Evolutionary conservation across 2,329 filamentous ascomycete species (phyloP).

Genomic region (Thelonectria discophora): DNA sequence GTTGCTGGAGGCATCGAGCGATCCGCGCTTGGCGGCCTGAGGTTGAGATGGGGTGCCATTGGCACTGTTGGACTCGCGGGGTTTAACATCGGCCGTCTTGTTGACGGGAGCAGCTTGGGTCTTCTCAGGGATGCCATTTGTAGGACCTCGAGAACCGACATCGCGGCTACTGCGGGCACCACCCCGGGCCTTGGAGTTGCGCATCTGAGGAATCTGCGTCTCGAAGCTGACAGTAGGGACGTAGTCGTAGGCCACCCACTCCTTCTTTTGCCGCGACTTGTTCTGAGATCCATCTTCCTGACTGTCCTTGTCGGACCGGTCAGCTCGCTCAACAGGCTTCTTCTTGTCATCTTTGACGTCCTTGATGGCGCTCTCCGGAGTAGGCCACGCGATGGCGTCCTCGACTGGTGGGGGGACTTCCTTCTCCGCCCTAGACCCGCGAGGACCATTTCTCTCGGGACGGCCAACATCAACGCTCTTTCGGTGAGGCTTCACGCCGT

Average conservation of each 20-base stretch:
- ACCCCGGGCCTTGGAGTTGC: conserved; percentile 60
- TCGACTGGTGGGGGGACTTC: conserved; percentile 69
- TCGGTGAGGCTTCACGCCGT: conserved; percentile 53
- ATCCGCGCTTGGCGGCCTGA: conserved; percentile 55
- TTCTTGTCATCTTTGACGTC: conserved; percentile 78
- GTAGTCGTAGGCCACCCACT: conserved; percentile 86
- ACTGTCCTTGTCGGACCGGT: conserved; percentile 70
- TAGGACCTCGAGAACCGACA: conserved; percentile 50
- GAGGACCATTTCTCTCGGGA: conserved; percentile 54
- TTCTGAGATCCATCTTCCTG: conserved; percentile 58
- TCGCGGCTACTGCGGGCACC: conserved; percentile 54
- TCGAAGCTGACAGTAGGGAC: conserved; percentile 87
- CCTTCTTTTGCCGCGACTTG: conserved; percentile 74
- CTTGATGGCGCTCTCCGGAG: conserved; percentile 75
- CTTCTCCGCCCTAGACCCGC: conserved; percentile 58
- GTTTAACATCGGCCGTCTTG: conserved; percentile 47
- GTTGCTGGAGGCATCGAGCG: conserved; percentile 51
- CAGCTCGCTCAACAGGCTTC: conserved; percentile 70
- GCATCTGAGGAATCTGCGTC: conserved; percentile 73
- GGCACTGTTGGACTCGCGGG: conserved; percentile 49
- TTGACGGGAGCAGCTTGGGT: conserved; percentile 39
- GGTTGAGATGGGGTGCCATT: conserved; percentile 49
- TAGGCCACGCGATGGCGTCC: conserved; percentile 88
- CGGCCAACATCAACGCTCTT: conserved; percentile 54
- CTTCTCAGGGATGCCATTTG: conserved; percentile 51